Evolutionary conservation across 2,329 filamentous ascomycete species (phyloP), one percentile per base, ranked within the genome.

Genomic region (Didymella sp.): DNA sequence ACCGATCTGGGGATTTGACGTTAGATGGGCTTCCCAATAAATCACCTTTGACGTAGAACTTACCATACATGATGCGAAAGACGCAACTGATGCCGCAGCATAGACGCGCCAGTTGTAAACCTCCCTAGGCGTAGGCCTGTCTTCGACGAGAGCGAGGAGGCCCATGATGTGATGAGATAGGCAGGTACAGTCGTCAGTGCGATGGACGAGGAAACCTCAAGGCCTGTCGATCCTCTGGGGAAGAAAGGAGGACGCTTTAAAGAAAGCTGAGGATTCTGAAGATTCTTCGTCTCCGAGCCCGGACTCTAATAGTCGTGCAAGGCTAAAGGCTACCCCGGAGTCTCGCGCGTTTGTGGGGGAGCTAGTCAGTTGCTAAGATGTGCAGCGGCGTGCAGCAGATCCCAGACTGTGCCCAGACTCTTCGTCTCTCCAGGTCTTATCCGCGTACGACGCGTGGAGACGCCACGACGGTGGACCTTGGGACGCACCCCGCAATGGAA

Each of bases 101-200:
- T 84, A 85, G 30, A 85, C 79, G 44, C 80, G 76, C 83, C 83
- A 85, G 72, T 85, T 85, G 78, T 85, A 85, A 56, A 85, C 83
- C 51, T 76, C 76, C 69, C 78, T 80, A 22, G 83, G 83, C 59
- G 83, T 85, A 27, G 83, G 83, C 66, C 83, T 64, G 41, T 74
- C 71, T 62, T 74, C 70, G 51, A 72, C 64, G 38, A 72, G 61
- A 49, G 64, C 54, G 58, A 72, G 67, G 45, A 71, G 60, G 47
- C 70, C 70, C 70, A 72, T 72, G 22, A 35, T 15, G 49, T 72
- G 22, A 35, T 15, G 49, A 57, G 15, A 27, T 27, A 37, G 30
- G 30, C 35, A 15, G 37, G 19, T 52, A 44, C 41, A 15, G 25
- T 45, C 31, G 40, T 41, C 19, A 37, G 25, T 42, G 43, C 15